A percentile compares a stretch with the other conserved stretches of the same genome.
These are phyloP conservation scores for Ensete ventricosum DNA, from an alignment of 176 grass and related monocot genomes.

Conservation along the genomic window DNA sequence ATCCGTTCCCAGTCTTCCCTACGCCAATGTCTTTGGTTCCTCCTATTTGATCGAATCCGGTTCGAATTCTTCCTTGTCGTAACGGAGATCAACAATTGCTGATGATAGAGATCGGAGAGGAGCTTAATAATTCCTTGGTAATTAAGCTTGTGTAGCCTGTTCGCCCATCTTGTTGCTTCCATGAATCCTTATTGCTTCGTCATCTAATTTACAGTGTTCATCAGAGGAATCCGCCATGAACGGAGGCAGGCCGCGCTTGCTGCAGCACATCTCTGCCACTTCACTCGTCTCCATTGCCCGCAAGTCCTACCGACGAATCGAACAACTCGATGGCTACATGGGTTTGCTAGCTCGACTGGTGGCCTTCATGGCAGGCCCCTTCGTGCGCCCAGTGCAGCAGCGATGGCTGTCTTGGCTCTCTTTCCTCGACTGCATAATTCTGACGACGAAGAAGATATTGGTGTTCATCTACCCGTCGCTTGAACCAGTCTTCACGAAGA, in stretches of 20 bases:
- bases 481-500: not conserved
- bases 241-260: conserved; percentile 11
- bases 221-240: not conserved
- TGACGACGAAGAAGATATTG: conserved; percentile 12
- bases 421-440: conserved; percentile 12
- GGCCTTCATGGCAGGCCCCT: conserved; percentile 7
- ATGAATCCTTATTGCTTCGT: no score
- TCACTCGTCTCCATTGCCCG: conserved; percentile 11
- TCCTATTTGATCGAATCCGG: no score
- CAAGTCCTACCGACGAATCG: conserved; percentile 14
- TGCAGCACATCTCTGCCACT: conserved; percentile 7
- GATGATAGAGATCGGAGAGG: no score
- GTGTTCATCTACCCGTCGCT: conserved; percentile 6
- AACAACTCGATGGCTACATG: conserved; percentile 11
- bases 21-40: no score
- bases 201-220: not conserved
- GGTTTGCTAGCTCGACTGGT: conserved; percentile 14
- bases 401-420: conserved; percentile 20
- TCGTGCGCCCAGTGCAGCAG: conserved; percentile 19
- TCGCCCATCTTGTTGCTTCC: no score
- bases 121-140: no score
- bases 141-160: no score
- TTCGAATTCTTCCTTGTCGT: no score
- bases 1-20: no score
- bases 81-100: no score